Evolutionary conservation across 345 rosid genomes (phyloP), one percentile per base, ranked within the genome.

Genomic region (Moricandia arvensis): DNA sequence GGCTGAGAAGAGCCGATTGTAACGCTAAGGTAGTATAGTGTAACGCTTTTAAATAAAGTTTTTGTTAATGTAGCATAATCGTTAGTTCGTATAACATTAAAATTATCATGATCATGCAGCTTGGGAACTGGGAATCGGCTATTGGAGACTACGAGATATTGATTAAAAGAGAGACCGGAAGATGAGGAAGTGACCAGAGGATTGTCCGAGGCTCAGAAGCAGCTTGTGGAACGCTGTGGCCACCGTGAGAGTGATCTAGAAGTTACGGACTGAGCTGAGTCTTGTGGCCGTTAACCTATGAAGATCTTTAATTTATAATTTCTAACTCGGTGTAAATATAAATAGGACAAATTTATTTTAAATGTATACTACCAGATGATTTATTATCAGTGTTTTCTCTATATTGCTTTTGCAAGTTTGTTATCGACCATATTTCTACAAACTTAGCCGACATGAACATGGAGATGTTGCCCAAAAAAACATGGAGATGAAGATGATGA

Each of bases 1-100:
- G 96, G 59, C 86, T 94, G 62, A 81, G 98, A 71, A 83, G 97
- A 80, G 98, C 98, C 2, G 86, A 87, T 74, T 94, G 96, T 79
- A 58, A 86, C 66, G 83, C 85, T 41, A 91, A 91, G 98, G 97
- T 91, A 33, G 68, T 30, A 29, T 29, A 29, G 5, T 21, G 27
- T 69, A 2, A 45, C n/a, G 9, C 8, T 7, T n/a, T 34, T 0
- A n/a, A 21, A 21, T 73, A 29, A 10, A 41, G 1, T 4, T 65
- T 37, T 4, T 41, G 0, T 30, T 55, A 6, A n/a, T n/a, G 27
- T 29, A 16, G 27, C 2, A 63, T 26, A 30, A 30, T 24, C 27
- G 1, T 35, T 15, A 21, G 24, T 21, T 0, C 24, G 24, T 21
- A 21, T 21, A 21, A 21, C n/a, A n/a, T n/a, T n/a, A 21, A 21